phyloP scores from a whole-genome alignment of 2,329 filamentous ascomycete genomes.

The Teratosphaeria nubilosa region DNA sequence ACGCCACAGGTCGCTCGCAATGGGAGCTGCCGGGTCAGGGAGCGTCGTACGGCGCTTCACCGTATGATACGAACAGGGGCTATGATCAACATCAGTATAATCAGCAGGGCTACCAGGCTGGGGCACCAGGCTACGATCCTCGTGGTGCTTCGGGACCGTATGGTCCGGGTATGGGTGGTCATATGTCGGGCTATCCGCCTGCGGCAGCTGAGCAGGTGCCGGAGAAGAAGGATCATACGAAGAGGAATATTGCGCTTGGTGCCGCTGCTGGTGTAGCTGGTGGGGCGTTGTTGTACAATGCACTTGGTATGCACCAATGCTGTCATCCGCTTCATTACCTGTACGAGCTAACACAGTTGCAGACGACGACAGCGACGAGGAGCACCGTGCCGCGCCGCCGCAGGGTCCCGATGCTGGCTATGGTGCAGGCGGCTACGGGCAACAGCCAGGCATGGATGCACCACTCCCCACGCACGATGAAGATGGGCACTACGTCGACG shows the following conservation, averaged over 20 bases:
- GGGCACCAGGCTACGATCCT: constrained; percentile 2
- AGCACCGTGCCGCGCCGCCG: constrained; percentile 11
- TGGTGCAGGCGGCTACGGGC: not conserved
- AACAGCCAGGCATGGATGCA: constrained; percentile 1
- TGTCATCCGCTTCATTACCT: not conserved
- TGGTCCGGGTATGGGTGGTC: constrained; percentile 11
- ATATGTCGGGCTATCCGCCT: constrained; percentile 5
- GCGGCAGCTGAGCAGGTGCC: constrained; percentile 19
- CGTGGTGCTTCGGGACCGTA: constrained; percentile 3
- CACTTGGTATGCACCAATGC: constrained; percentile 38
- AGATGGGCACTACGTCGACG: constrained; percentile 9
- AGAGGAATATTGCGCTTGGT: constrained; percentile 43
- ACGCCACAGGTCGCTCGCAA: not conserved
- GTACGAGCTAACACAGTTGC: constrained; percentile 7
- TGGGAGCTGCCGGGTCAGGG: not conserved
- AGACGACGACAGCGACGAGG: constrained; percentile 27
- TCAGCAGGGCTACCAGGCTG: constrained; percentile 3
- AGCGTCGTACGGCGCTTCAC: constrained; percentile 14
- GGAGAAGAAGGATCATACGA: constrained; percentile 28
- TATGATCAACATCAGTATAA: constrained; percentile 1
- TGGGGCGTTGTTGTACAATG: constrained; percentile 48
- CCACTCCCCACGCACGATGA: constrained; percentile 5
- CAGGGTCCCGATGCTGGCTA: not conserved
- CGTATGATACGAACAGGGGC: constrained; percentile 9
- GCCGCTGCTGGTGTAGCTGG: constrained; percentile 49